Conservation (phyloP, 2,329 filamentous ascomycete species). For the Cryphonectria radicalis region DNA sequence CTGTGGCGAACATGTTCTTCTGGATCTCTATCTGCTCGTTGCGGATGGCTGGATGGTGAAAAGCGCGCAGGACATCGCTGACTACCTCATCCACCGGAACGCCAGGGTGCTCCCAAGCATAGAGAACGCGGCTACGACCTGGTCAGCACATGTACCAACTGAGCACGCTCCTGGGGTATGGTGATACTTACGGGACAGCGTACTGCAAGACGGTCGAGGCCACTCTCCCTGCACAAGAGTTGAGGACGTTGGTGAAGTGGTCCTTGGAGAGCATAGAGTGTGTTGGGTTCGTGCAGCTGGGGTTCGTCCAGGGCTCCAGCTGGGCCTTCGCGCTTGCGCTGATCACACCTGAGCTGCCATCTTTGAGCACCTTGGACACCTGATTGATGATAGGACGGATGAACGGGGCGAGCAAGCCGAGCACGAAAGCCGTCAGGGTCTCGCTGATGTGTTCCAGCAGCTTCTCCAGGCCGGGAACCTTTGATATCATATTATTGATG, state of each 20-base stretch:
- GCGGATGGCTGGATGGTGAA: conserved; percentile 88
- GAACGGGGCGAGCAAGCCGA: conserved; percentile 89
- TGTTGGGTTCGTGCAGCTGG: conserved; percentile 75
- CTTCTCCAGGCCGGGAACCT: conserved; percentile 87
- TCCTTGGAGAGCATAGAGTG: conserved; percentile 85
- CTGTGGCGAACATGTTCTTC: conserved; percentile 83
- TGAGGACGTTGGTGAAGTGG: conserved; percentile 79
- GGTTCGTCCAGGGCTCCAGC: conserved; percentile 79
- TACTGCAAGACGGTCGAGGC: conserved; percentile 82
- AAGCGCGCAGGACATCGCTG: conserved; percentile 77
- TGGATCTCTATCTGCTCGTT: conserved; percentile 80
- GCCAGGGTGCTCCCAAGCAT: conserved; percentile 88
- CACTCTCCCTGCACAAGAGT: conserved; percentile 75
- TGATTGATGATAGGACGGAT: conserved; percentile 88
- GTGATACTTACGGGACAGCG: conserved; percentile 68
- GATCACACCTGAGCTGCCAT: conserved; percentile 76
- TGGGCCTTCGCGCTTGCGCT: conserved; percentile 73
- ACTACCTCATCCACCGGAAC: conserved; percentile 83
- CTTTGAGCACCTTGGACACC: conserved; percentile 82
- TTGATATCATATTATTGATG: conserved; percentile 83
- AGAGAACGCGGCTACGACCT: conserved; percentile 70
- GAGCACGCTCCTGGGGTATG: not conserved
- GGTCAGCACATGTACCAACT: conserved; percentile 32
- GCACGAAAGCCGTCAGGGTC: conserved; percentile 86
- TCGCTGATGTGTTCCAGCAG: conserved; percentile 95